Evolutionary conservation across 257 asterid genomes (phyloP).

Genomic region (Solanum rostratum): DNA sequence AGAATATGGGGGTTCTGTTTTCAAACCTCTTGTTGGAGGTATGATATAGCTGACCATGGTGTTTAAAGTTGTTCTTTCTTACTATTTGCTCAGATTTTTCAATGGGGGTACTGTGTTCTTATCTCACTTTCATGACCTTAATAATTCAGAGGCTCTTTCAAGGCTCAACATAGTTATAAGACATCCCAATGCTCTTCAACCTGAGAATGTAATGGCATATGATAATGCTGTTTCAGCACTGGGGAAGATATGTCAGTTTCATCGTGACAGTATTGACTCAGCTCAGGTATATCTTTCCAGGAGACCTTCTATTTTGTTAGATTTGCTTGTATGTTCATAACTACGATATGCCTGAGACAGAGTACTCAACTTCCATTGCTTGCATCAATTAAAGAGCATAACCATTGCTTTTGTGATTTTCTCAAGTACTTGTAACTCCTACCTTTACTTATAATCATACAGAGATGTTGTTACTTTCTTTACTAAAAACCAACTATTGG

Average conservation of each 20-base stretch:
- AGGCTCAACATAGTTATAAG: conserved; percentile 79
- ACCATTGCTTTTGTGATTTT: background rate
- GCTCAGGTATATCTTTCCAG: conserved; percentile 49
- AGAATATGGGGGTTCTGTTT: conserved; percentile 74
- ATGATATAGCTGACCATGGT: background rate
- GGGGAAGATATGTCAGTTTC: conserved; percentile 92
- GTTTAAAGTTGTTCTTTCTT: background rate
- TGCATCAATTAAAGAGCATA: background rate
- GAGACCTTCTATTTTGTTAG: background rate
- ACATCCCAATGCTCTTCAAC: conserved; percentile 59
- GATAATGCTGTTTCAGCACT: conserved; percentile 98
- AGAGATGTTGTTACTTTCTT: background rate
- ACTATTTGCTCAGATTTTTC: background rate
- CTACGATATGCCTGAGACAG: background rate
- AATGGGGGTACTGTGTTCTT: background rate
- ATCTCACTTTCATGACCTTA: background rate
- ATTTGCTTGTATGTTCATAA: background rate
- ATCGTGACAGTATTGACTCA: conserved; percentile 88
- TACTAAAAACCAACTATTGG: background rate
- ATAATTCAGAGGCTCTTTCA: conserved; percentile 82
- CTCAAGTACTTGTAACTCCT: background rate
- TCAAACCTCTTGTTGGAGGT: conserved; percentile 96
- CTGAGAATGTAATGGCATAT: conserved; percentile 85
- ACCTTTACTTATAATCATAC: background rate
- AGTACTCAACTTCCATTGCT: background rate